Evolutionary conservation across 306 rosid species (phyloP).

Genomic region (Lotus japonicus): DNA sequence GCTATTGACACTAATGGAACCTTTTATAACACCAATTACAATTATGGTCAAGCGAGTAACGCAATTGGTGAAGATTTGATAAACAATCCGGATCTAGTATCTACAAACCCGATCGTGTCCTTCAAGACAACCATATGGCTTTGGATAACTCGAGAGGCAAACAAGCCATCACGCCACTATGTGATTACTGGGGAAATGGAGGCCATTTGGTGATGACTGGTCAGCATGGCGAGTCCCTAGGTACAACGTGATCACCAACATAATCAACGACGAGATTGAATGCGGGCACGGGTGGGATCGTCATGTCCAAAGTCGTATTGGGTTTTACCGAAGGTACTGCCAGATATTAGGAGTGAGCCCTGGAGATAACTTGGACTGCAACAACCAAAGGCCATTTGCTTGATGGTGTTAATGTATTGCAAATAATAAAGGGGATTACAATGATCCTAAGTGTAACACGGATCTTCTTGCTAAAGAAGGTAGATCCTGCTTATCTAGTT

Average conservation of each 20-base stretch:
- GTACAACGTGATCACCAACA: conserved; percentile 34
- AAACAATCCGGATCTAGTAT: conserved; percentile 47
- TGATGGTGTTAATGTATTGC: not conserved
- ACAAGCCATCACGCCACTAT: conserved; percentile 67
- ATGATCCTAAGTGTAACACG: not conserved
- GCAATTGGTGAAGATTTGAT: conserved; percentile 31
- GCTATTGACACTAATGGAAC: too few species aligned
- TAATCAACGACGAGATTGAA: conserved; percentile 24
- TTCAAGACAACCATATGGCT: conserved; percentile 71
- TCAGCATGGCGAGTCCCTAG: conserved; percentile 28
- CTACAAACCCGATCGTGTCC: conserved; percentile 34
- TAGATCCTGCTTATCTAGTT: too few species aligned
- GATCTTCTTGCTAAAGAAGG: too few species aligned
- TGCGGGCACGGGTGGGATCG: conserved; percentile 26
- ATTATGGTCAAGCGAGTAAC: conserved; percentile 49
- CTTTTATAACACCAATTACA: conserved; percentile 44
- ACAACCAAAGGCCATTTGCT: conserved; percentile 29
- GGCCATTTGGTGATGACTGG: conserved; percentile 30
- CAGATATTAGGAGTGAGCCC: conserved; percentile 21
- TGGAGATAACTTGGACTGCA: conserved; percentile 31
- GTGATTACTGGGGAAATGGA: conserved; percentile 51
- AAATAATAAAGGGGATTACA: not conserved
- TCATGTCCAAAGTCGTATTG: conserved; percentile 11
- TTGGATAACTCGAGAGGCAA: conserved; percentile 65
- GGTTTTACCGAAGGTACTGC: conserved; percentile 29